Conservation (phyloP, 208 protist species). For the Crithidia bombi region DNA sequence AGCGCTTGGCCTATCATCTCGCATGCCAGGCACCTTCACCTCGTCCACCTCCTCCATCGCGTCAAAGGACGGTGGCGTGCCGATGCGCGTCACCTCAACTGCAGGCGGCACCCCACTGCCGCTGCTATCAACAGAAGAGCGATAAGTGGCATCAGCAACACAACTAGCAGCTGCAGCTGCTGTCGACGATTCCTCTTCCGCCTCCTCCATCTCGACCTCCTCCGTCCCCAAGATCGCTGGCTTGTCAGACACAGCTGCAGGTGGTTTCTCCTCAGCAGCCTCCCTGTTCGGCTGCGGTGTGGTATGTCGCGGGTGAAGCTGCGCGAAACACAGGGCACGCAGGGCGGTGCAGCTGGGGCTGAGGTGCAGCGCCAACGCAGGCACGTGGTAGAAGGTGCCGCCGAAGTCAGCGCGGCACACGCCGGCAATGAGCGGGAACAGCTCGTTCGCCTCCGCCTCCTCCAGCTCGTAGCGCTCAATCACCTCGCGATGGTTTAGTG, state of each 20-base stretch:
- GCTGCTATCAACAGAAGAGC: neutral
- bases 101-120: neutral
- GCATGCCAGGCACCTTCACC: neutral
- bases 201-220: neutral
- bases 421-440: slow-evolving; percentile 39
- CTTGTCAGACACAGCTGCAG: neutral
- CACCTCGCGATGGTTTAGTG: slow-evolving; percentile 54
- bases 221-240: neutral
- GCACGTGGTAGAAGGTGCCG: slow-evolving; percentile 50
- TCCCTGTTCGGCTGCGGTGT: neutral
- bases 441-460: slow-evolving; percentile 40
- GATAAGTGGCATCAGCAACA: too few relatives aligned
- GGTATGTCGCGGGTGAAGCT: slow-evolving; percentile 30
- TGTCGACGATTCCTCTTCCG: neutral
- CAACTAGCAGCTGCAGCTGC: too few relatives aligned
- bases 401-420: slow-evolving; percentile 56
- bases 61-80: neutral
- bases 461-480: slow-evolving; percentile 55
- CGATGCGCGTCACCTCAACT: neutral
- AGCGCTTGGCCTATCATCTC: neutral
- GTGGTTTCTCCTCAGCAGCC: neutral
- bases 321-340: slow-evolving; percentile 32
- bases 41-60: slow-evolving; percentile 5
- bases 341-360: slow-evolving; percentile 30
- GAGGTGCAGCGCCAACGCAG: slow-evolving; percentile 47